Percentiles rank a stretch among this genome's conserved stretches.
These are phyloP conservation scores for Cadophora sp. DNA, from an alignment of 2,329 filamentous ascomycete genomes.

Conservation along the genomic window DNA sequence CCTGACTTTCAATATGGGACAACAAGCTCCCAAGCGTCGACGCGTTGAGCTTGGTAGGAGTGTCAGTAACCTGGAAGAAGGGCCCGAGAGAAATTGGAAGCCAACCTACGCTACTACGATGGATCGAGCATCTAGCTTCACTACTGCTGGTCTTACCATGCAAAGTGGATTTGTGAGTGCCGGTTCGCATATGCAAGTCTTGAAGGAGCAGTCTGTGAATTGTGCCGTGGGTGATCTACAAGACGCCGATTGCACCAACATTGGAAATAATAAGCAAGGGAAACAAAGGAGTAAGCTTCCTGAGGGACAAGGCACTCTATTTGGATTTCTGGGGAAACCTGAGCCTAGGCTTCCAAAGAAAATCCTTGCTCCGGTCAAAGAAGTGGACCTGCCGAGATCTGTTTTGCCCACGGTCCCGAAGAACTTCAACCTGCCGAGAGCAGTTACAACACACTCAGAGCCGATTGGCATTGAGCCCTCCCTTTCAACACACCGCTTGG, in stretches of 20 bases:
- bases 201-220: slow-evolving; percentile 41
- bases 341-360: slow-evolving; percentile 22
- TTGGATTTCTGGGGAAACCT: slow-evolving; percentile 39
- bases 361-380: not conserved
- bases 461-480: slow-evolving; percentile 30
- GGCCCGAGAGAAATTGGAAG: slow-evolving; percentile 37
- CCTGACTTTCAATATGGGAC: slow-evolving; percentile 35
- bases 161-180: slow-evolving; percentile 41
- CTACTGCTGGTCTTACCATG: slow-evolving; percentile 52
- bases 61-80: slow-evolving; percentile 26
- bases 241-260: slow-evolving; percentile 6
- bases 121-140: slow-evolving; percentile 65
- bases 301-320: slow-evolving; percentile 38
- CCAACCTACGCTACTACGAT: slow-evolving; percentile 64
- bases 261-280: slow-evolving; percentile 17
- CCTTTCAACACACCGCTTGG: slow-evolving; percentile 37
- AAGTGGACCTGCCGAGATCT: not conserved
- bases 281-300: slow-evolving; percentile 26
- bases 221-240: slow-evolving; percentile 29
- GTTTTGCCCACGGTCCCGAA: not conserved
- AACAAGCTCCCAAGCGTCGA: slow-evolving; percentile 40
- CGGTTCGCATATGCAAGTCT: slow-evolving; percentile 40
- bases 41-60: slow-evolving; percentile 33
- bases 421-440: slow-evolving; percentile 25
- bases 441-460: not conserved